Evolutionary conservation across 2,329 filamentous ascomycete species (phyloP), one percentile per base, ranked within the genome.

Genomic region (Colletotrichum orbiculare): DNA sequence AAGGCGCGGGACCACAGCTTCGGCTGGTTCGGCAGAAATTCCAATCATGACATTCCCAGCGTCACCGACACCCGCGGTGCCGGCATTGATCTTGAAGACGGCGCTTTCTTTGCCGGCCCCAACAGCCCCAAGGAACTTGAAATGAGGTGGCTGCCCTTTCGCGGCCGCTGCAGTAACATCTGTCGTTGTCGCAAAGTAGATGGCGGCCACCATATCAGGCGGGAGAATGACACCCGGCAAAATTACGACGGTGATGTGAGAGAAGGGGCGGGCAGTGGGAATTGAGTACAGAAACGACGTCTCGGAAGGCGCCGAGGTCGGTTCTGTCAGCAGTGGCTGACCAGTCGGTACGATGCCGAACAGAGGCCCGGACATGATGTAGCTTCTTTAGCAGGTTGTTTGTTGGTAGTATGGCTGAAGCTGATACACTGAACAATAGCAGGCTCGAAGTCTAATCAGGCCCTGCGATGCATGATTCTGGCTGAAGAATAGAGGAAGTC

Each of bases 91-190:
- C 76, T 92, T 94, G 83, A 98, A 97, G 62, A 98, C 91, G 41
- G 94, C 93, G 70, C 91, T 95, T 71, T 96, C 94, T 74, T 97
- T 97, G 61, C 94, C 93, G 41, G 92, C 90, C 1, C 92, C 94
- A 60, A 99, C 89, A 53, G 90, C 96, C 68, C 96, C 96, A 5
- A 98, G 88, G 72, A 99, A 93, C 66, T 86, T 89, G 80, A 97
- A 97, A 50, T 90, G 87, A 1, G 85, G 81, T 3, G 75, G 71
- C 45, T 77, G 77, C 41, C 81, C 82, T 5, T 79, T 75, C 3
- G 77, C 68, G 12, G 78, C 76, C 1, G 78, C 76, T 6, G 74
- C 69, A 38, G 81, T 75, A 53, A 81, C 75, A 70, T 77, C 58
- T 78, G 75, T 45, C 62, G 81, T 65, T 3, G 94, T 82, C 55